A percentile compares a stretch with the other conserved stretches of the same genome.
Conservation (phyloP, 257 asterid species). For the Striga asiatica region DNA sequence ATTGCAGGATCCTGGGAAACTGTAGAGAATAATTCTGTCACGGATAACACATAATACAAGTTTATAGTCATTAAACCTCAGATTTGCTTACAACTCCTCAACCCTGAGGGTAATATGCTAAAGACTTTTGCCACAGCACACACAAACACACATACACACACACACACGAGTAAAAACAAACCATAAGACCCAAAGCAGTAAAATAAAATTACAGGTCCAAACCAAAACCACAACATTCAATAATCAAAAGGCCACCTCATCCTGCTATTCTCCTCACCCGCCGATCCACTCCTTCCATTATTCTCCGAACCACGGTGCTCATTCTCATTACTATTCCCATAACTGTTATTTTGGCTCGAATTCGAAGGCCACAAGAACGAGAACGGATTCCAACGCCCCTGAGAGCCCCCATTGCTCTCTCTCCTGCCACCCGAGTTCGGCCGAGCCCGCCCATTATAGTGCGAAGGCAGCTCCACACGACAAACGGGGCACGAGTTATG, state of each 20-base stretch:
- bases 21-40: no score
- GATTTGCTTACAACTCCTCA: no score
- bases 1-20: no score
- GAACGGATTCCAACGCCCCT: constrained; percentile 71
- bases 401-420: constrained; percentile 29
- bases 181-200: not conserved
- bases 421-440: constrained; percentile 23
- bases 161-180: constrained; percentile 4
- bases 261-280: constrained; percentile 25
- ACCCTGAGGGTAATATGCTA: no score
- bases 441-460: constrained; percentile 23
- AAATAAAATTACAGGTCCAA: no score
- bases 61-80: no score
- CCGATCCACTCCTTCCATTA: constrained; percentile 27
- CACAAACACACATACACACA: constrained; percentile 11
- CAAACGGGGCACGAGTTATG: constrained; percentile 80
- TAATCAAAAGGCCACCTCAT: constrained; percentile 36
- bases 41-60: no score
- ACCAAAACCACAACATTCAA: constrained; percentile 15
- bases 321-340: not conserved
- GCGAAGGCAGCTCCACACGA: constrained; percentile 46
- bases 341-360: constrained; percentile 34
- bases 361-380: constrained; percentile 66
- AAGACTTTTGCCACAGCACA: no score
- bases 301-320: constrained; percentile 25